phyloP scores from a whole-genome alignment of 371 early-diverging fungal genomes.

The Rhizopus arrhizus region DNA sequence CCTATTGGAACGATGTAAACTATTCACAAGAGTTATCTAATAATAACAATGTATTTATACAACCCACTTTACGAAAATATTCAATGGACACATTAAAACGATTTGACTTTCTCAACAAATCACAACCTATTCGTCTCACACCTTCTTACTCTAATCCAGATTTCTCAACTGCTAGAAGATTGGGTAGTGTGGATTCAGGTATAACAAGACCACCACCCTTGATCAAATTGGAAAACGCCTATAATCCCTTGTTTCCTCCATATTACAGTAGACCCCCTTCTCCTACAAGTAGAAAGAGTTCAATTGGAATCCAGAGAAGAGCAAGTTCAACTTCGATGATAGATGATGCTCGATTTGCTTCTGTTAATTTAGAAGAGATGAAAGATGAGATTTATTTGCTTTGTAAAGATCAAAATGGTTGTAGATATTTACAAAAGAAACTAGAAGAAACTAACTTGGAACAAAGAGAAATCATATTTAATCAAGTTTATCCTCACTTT shows the following conservation, averaged over 20 bases:
- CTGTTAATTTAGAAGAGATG: slow-evolving; percentile 66
- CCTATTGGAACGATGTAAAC: neutral
- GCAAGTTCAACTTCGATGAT: slow-evolving; percentile 22
- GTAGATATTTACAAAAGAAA: slow-evolving; percentile 84
- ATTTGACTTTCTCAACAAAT: slow-evolving; percentile 25
- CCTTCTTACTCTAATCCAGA: slow-evolving; percentile 51
- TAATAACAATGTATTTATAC: neutral
- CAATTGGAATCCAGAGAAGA: slow-evolving; percentile 14
- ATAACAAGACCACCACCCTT: slow-evolving; percentile 4
- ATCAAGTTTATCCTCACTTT: slow-evolving; percentile 75
- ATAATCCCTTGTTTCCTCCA: neutral
- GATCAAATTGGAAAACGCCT: neutral
- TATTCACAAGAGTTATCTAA: neutral
- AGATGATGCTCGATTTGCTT: slow-evolving; percentile 61
- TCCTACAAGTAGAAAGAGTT: slow-evolving; percentile 22
- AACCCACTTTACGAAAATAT: slow-evolving; percentile 22
- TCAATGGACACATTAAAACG: slow-evolving; percentile 37
- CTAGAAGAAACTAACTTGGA: slow-evolving; percentile 76
- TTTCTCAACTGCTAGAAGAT: slow-evolving; percentile 35
- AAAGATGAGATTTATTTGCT: slow-evolving; percentile 73
- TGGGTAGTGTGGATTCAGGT: slow-evolving; percentile 29
- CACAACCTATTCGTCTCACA: slow-evolving; percentile 26
- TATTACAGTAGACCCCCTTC: slow-evolving; percentile 21
- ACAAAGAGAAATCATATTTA: slow-evolving; percentile 68
- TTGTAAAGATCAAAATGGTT: slow-evolving; percentile 92